These are phyloP conservation scores for Bipolaris oryzae DNA, from an alignment of 2,329 filamentous ascomycete species.

Conservation along the genomic window DNA sequence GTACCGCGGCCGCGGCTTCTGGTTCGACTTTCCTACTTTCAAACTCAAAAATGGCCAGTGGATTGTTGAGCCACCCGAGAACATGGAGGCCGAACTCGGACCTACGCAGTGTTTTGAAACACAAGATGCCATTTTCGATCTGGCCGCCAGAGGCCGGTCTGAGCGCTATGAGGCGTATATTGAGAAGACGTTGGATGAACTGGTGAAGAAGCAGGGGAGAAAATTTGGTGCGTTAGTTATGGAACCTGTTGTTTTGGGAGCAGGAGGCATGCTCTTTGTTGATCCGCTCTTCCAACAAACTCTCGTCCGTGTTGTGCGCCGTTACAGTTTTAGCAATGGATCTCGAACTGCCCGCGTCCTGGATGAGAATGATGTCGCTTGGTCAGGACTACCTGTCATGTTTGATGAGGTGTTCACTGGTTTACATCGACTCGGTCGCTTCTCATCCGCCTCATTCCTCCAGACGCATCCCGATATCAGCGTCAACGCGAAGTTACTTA, in stretches of 20 bases:
- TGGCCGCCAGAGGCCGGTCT: conserved; percentile 48
- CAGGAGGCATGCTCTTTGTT: conserved; percentile 83
- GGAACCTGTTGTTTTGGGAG: conserved; percentile 80
- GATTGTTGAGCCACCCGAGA: conserved; percentile 64
- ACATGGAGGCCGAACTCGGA: conserved; percentile 56
- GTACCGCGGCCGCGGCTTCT: conserved; percentile 79
- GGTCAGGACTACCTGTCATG: conserved; percentile 77
- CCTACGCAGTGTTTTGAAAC: conserved; percentile 42
- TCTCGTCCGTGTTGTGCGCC: conserved; percentile 70
- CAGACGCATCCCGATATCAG: conserved; percentile 73
- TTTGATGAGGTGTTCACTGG: conserved; percentile 91
- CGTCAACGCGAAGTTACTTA: conserved; percentile 83
- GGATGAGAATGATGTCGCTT: conserved; percentile 47
- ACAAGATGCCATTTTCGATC: conserved; percentile 46
- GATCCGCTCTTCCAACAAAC: conserved; percentile 81
- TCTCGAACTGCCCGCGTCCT: background rate
- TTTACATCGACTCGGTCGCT: conserved; percentile 78
- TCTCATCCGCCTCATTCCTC: conserved; percentile 73
- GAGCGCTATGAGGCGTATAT: conserved; percentile 67
- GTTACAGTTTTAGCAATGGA: conserved; percentile 59
- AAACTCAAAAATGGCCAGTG: conserved; percentile 70
- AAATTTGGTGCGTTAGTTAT: conserved; percentile 80
- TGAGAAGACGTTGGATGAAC: conserved; percentile 56
- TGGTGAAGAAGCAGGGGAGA: conserved; percentile 62
- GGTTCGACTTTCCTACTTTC: conserved; percentile 80